Conservation (phyloP, 495 filamentous ascomycete genomes). For the Hyaloscypha variabilis region DNA sequence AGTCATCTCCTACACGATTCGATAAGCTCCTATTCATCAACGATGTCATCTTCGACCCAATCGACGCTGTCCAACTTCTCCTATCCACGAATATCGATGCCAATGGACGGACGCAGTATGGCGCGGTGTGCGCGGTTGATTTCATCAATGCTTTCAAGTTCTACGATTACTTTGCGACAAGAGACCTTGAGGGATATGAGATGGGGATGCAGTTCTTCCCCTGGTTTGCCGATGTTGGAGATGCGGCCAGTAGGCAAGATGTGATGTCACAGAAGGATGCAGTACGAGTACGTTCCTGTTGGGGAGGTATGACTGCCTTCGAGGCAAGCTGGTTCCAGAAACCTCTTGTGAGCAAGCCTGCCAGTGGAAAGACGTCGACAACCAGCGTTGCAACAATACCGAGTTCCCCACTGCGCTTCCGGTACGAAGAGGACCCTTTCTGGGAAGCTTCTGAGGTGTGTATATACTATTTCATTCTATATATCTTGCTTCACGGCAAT, state of each 20-base stretch:
- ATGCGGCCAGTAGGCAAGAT: slow-evolving; percentile 57
- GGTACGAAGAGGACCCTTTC: slow-evolving; percentile 53
- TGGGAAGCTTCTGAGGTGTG: slow-evolving; percentile 62
- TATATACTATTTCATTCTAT: background rate
- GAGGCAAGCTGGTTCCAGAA: slow-evolving; percentile 65
- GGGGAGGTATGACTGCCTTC: slow-evolving; percentile 80
- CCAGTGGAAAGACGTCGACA: background rate
- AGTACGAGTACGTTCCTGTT: slow-evolving; percentile 75
- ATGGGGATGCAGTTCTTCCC: slow-evolving; percentile 72
- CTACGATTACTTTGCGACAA: slow-evolving; percentile 77
- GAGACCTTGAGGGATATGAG: slow-evolving; percentile 69
- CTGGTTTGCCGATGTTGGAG: slow-evolving; percentile 64
- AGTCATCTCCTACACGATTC: background rate
- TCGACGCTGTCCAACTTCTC: background rate
- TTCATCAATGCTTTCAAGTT: slow-evolving; percentile 76
- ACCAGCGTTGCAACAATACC: background rate
- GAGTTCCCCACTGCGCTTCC: slow-evolving; percentile 58
- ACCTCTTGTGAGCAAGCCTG: background rate
- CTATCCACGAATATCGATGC: background rate
- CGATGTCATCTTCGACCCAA: background rate
- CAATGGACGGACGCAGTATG: background rate
- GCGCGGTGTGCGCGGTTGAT: slow-evolving; percentile 62
- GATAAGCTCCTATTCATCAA: background rate
- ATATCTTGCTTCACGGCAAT: background rate
- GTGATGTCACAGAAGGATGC: slow-evolving; percentile 65